Evolutionary conservation across 1,284 basidiomycete genomes (phyloP).

Genomic region (Uromyces viciae-fabae): DNA sequence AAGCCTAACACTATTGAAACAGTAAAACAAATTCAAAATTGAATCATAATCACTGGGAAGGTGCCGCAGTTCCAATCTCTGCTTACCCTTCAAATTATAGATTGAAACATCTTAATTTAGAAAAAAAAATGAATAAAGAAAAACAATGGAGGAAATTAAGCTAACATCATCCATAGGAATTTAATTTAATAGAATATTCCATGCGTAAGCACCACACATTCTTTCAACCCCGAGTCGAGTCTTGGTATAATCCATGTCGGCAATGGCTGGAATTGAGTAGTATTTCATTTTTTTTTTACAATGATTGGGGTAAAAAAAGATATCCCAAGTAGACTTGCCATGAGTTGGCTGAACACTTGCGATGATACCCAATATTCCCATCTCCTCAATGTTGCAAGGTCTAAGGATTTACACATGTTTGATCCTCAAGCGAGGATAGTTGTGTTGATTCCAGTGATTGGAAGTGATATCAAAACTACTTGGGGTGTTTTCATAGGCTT

Average conservation of each 20-base stretch:
- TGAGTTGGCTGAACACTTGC: conserved; percentile 53
- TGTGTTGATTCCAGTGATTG: background rate
- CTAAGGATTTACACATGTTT: conserved; percentile 52
- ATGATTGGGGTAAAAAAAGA: too few species aligned
- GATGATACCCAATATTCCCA: conserved; percentile 49
- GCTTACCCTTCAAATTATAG: too few species aligned
- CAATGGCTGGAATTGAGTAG: too few species aligned
- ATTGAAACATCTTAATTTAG: too few species aligned
- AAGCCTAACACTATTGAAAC: too few species aligned
- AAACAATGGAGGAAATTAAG: too few species aligned
- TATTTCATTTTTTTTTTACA: too few species aligned
- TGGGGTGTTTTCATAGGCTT: conserved; percentile 49
- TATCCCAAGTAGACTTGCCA: conserved; percentile 47
- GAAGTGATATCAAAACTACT: background rate
- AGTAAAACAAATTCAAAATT: too few species aligned
- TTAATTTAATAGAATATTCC: conserved; percentile 48
- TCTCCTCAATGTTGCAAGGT: conserved; percentile 47
- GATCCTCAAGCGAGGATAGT: conserved; percentile 47
- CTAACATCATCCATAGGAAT: too few species aligned
- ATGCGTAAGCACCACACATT: conserved; percentile 50
- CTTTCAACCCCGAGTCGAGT: conserved; percentile 48
- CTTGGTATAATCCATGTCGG: conserved; percentile 52
- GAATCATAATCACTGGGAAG: too few species aligned
- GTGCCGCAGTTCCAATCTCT: too few species aligned
- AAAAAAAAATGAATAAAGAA: too few species aligned